These are phyloP conservation scores for Xylaria sp. DNA, from an alignment of 2,329 filamentous ascomycete genomes.

Conservation along the genomic window DNA sequence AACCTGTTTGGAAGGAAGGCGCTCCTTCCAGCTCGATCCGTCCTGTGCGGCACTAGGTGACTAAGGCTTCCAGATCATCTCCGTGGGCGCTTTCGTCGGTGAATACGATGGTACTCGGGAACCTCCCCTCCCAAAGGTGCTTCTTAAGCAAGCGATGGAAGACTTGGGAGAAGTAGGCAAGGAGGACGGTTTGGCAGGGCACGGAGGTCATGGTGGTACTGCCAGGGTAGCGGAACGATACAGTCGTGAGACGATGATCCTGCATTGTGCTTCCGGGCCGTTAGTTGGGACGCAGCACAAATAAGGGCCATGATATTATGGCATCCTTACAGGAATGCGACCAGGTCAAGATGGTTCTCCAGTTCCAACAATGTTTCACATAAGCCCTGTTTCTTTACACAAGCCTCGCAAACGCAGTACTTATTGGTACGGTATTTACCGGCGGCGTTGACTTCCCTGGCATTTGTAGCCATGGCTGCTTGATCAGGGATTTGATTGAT, in stretches of 20 bases:
- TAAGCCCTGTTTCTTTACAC: background rate
- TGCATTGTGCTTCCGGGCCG: background rate
- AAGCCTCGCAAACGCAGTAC: constrained; percentile 1
- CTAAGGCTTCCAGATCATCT: background rate
- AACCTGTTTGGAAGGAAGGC: too few species aligned
- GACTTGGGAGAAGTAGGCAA: constrained; percentile 1
- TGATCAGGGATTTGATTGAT: too few species aligned
- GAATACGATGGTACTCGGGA: background rate
- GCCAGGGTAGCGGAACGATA: background rate
- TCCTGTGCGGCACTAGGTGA: background rate
- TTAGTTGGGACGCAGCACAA: too few species aligned
- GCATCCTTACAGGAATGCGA: background rate
- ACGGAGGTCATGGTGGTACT: background rate
- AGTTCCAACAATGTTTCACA: background rate
- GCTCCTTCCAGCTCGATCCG: background rate
- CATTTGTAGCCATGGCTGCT: too few species aligned
- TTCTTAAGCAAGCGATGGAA: background rate
- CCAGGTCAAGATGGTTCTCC: background rate
- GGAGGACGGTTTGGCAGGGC: background rate
- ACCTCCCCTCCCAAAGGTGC: background rate
- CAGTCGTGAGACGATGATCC: background rate
- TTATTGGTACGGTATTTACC: background rate
- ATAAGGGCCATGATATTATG: background rate
- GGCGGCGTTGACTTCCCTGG: too few species aligned
- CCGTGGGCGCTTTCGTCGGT: background rate